A percentile compares a stretch with the other conserved stretches of the same genome.
These are phyloP conservation scores for Dichotomocladium elegans DNA, from an alignment of 371 early-diverging fungal species.

Conservation along the genomic window DNA sequence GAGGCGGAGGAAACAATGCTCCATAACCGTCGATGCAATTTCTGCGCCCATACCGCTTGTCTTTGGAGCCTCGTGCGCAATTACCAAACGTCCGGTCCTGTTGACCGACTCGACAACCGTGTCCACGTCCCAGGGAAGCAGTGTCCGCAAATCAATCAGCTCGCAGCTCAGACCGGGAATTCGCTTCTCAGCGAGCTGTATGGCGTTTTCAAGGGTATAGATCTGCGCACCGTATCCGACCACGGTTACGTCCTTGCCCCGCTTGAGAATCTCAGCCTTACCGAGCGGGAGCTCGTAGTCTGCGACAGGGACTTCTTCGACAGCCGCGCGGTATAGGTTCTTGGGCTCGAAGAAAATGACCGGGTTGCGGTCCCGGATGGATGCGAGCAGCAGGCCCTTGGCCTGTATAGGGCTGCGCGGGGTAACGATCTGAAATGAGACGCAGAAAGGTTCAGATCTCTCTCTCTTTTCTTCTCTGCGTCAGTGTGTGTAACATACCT, in stretches of 20 bases:
- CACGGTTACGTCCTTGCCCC: constrained; percentile 89
- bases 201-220: constrained; percentile 89
- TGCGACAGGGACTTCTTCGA: constrained; percentile 93
- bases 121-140: constrained; percentile 93
- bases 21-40: constrained; percentile 89
- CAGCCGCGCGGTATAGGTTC: constrained; percentile 91
- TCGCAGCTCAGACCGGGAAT: constrained; percentile 91
- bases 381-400: constrained; percentile 90
- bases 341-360: constrained; percentile 97
- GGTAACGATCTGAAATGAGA: constrained; percentile 67
- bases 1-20: constrained; percentile 77
- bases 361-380: constrained; percentile 94
- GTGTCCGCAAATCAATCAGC: constrained; percentile 91
- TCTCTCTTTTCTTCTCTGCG: too few species aligned
- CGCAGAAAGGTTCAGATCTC: too few species aligned
- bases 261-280: constrained; percentile 90
- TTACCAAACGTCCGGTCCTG: constrained; percentile 91
- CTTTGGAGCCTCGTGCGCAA: constrained; percentile 95
- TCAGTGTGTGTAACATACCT: constrained; percentile 54
- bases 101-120: constrained; percentile 91
- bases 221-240: constrained; percentile 95
- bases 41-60: constrained; percentile 96
- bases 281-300: constrained; percentile 92
- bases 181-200: constrained; percentile 82
- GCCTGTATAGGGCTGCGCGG: constrained; percentile 96